Base-by-base conservation (phyloP, 23 red algal genomes). In the Gracilaria gracilis region DNA sequence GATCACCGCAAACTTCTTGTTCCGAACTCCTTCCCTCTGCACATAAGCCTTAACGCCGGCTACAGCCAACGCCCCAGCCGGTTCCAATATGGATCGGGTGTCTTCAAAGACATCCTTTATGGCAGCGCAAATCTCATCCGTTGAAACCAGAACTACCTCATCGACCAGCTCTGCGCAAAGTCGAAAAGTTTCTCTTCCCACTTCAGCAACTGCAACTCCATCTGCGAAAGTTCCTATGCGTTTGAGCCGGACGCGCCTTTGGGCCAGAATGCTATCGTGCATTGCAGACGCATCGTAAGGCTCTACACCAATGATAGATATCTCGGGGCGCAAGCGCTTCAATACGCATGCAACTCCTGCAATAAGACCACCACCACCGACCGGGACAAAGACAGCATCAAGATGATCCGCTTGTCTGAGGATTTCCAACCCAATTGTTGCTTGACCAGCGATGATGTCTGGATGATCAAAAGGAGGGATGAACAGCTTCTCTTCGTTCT, bases 21-120 rank as follows among this genome's bases (percentile, higher is more conserved):
- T 79, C 24, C 29, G 32, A n/a, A 87, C 85, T 46, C 71, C 31
- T 32, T 86, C 72, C 1, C 58, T 40, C 44, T 61, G 57, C 9
- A 93, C 96, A 57, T 91, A 99, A 7, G 46, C 62, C 84, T 99
- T 99, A 14, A 90, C 77, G 62, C 94, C 97, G 5, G 94, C 97
- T 9, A 99, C 94, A 36, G 91, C 93, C 53, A 99, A 66, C 7
- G 97, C 97, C 34, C 97, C 97, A 15, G 97, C 83, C 32, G 97
- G 97, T 85, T 99, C 97, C 25, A 99, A 81, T 51, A 99, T 93
- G 17, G 94, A 94, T 39, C 94, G 91, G 36, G 97, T 99, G 62
- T 99, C 97, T 64, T 99, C 97, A 83, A 99, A 96, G 0, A 99
- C 92, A 83, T 99, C 97, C 75, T 99, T 99, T 67, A 99, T 96